phyloP scores from a whole-genome alignment of 106 monocot species.

The Dactylorhiza incarnata region DNA sequence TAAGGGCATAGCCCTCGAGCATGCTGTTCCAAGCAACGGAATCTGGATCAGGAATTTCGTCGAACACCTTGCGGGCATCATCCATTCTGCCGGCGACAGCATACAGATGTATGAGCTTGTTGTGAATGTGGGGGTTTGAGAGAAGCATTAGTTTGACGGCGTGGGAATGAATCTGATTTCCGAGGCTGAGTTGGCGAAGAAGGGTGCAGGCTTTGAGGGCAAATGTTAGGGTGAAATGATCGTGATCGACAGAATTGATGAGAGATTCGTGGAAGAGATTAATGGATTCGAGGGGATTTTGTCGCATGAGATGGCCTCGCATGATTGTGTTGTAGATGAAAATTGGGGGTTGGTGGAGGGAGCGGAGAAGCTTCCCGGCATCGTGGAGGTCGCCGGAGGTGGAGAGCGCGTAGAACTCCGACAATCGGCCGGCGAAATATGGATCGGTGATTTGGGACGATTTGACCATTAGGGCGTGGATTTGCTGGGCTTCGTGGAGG shows the following conservation, averaged over 20 bases:
- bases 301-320: conserved; percentile 28
- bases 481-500: conserved; percentile 45
- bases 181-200: conserved; percentile 10
- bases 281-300: conserved; percentile 20
- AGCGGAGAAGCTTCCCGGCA: conserved; percentile 29
- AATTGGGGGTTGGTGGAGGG: conserved; percentile 22
- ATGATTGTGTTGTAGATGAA: conserved; percentile 54
- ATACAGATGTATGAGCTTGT: conserved; percentile 67
- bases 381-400: conserved; percentile 8
- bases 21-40: conserved; percentile 67
- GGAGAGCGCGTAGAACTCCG: conserved; percentile 57
- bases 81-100: conserved; percentile 14
- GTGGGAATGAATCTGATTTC: conserved; percentile 43
- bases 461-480: conserved; percentile 57
- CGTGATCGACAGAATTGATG: conserved; percentile 16
- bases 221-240: conserved; percentile 56
- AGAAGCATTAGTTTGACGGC: conserved; percentile 26
- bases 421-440: conserved; percentile 54
- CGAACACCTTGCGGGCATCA: conserved; percentile 64
- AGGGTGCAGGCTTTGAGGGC: conserved; percentile 55
- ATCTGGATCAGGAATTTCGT: conserved; percentile 27
- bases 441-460: conserved; percentile 38
- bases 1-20: conserved; percentile 44
- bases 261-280: conserved; percentile 28
- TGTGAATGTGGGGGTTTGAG: conserved; percentile 27